Evolutionary conservation across 2,329 filamentous ascomycete genomes (phyloP), one percentile per base, ranked within the genome.

Genomic region (Aureobasidium vineae): DNA sequence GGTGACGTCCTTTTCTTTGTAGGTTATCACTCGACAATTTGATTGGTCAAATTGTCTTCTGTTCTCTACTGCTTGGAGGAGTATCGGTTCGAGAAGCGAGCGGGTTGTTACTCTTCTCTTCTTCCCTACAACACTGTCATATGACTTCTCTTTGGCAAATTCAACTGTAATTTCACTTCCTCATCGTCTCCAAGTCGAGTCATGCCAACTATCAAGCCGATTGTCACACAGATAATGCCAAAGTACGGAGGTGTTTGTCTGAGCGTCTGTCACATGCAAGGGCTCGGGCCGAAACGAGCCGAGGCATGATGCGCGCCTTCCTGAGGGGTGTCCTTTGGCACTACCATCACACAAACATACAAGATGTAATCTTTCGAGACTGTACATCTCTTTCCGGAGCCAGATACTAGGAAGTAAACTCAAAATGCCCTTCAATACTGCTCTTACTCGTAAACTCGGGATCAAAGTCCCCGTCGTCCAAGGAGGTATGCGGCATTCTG

Each of bases 401-500:
- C 38, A 16, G 7, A 31, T 26, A 54, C 5, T 11, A 15, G 8
- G n/a, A 36, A 11, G 10, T 2, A 21, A 5, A 47, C 13, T 26
- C 61, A 72, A 66, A 41, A 88, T 88, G 86, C 84, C 84, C 70
- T 88, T 88, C 81, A 85, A 86, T 71, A 88, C 86, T 57, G 84
- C 83, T 69, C 81, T 88, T 59, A 88, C 86, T 52, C 80, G 85
- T 71, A 83, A 83, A 70, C 80, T 88, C 70, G 86, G 86, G 70
- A 86, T 86, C 72, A 78, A 77, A 70, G 89, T 94, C 70, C 91
- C 91, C 72, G 82, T 95, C 69, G 89, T 95, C 67, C 91, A 95
- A 78, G 91, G 91, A 76, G 91, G 91, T 74, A 33, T 28, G 53
- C 31, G 6, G 3, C n/a, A 7, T 26, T 19, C 16, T 38, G 38